phyloP scores from a whole-genome alignment of 2,329 filamentous ascomycete species.

The Xenosphaeropsis pyriputrescens region DNA sequence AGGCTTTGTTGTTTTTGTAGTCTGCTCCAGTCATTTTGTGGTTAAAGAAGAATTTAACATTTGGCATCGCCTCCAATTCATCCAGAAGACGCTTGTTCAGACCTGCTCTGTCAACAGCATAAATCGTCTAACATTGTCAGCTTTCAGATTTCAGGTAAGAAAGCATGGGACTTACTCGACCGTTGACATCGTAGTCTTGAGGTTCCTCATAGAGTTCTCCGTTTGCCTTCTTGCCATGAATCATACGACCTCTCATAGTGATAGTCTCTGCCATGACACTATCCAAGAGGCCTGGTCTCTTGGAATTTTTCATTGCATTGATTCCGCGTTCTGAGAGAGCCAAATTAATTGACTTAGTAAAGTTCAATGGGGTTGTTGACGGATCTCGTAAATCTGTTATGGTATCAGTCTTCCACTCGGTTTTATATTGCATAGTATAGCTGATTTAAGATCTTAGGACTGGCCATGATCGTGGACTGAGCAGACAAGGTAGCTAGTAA shows the following conservation, averaged over 20 bases:
- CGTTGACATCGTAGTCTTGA: slow-evolving; percentile 86
- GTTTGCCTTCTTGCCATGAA: slow-evolving; percentile 54
- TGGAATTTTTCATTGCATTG: slow-evolving; percentile 64
- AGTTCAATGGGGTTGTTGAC: slow-evolving; percentile 74
- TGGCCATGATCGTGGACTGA: too few relatives aligned
- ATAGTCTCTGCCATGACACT: slow-evolving; percentile 66
- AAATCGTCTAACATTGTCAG: slow-evolving; percentile 45
- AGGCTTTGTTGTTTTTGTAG: slow-evolving; percentile 64
- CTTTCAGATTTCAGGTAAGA: background rate
- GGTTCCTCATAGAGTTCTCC: slow-evolving; percentile 59
- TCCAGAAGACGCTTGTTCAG: slow-evolving; percentile 78
- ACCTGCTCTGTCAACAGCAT: slow-evolving; percentile 69
- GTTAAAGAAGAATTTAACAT: slow-evolving; percentile 85
- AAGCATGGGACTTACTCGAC: slow-evolving; percentile 44
- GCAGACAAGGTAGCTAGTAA: too few relatives aligned
- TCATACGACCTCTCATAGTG: slow-evolving; percentile 94
- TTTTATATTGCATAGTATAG: too few relatives aligned
- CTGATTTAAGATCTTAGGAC: too few relatives aligned
- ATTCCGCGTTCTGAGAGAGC: slow-evolving; percentile 90
- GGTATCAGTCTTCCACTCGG: too few relatives aligned
- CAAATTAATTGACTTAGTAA: slow-evolving; percentile 96
- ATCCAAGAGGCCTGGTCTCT: slow-evolving; percentile 52
- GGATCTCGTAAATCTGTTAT: slow-evolving; percentile 69
- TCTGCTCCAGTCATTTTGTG: slow-evolving; percentile 88
- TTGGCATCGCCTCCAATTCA: slow-evolving; percentile 67